Evolutionary conservation across 2,329 filamentous ascomycete species (phyloP), one percentile per base, ranked within the genome.

Genomic region (Ceratocystiopsis brevicomis): DNA sequence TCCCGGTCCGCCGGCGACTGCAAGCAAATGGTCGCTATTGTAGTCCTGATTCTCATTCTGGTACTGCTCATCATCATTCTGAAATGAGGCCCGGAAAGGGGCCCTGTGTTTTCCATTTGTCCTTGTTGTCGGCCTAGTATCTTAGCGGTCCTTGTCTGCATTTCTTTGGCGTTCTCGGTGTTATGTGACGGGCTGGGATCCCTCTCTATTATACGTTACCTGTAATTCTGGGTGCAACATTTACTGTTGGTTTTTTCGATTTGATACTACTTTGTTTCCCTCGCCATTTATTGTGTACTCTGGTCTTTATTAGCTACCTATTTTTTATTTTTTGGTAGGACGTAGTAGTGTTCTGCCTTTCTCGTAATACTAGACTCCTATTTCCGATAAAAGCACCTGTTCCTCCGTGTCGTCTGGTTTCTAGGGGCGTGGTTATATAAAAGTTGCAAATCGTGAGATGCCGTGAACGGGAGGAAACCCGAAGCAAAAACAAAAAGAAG

Each of bases 1-100:
- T 73, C 80, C 12, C 65, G 76, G 51, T 78, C 76, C 49, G 85
- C 85, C 2, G 75, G 76, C 53, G 85, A 93, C 56, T 90, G 88
- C 59, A 84, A 81, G 73, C 86, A 88, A 62, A 77, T 90, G 76
- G 78, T 76, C 45, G 70, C 79, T 25, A 83, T 92, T 46, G 76
- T 95, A 50, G 71, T 79, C 16, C 63, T 94, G 56, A 90, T 95
- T 52, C 71, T 92, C 41, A 69, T 94, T 12, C 61, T 95, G 53
- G 69, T 94, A 6, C 61, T 95, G 53, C 59, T 94, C 53, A 92
- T 95, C 62, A 73, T 81, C 19, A 73, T 93, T 39, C 57, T 87
- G 61, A 90, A 90, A 62, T 87, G 59, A 52, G 17, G 34, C 9
- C 2, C 16, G 6, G 3, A 19, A 4, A 9, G 4, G 12, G 11